Evolutionary conservation across 2,329 filamentous ascomycete genomes (phyloP), one percentile per base, ranked within the genome.

Genomic region (Biscogniauxia sp.): DNA sequence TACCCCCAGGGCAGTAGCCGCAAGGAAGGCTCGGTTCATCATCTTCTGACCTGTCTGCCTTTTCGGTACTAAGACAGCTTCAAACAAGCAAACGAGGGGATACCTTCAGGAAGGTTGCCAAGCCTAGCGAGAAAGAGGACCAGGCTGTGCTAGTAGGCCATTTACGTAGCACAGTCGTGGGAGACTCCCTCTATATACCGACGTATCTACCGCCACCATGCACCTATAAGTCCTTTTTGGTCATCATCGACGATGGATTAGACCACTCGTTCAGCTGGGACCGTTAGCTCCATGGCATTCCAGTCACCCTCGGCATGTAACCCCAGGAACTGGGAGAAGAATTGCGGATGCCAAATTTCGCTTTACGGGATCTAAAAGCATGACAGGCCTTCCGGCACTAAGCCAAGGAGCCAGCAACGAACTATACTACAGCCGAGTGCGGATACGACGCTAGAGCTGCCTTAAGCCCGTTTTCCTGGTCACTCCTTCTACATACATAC

Each of bases 1-100:
- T 3, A 63, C 62, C 13, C 37, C 64, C 11, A 71, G 50, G 17
- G 62, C 62, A 15, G 61, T 56, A 28, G 64, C 61, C 52, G 62
- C 59, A 6, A 66, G 58, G 19, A 67, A 49, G 23, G 55, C 54
- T 51, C 45, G 63, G 26, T 55, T 62, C 54, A 68, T 59, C 19
- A 61, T 60, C 51, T 66, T 72, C 20, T 32, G 63, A 52, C 50
- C 45, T 20, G 61, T 58, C 25, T 32, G 17, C 37, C 11, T n/a
- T 45, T 5, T n/a, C 3, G 37, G 17, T 11, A 45, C 37, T 45
- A 32, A 13, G 37, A 45, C 2, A 45, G 37, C 37, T 45, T 45
- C 15, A 17, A n/a, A 13, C 37, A 45, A 13, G 17, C 4, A 45
- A n/a, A n/a, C 37, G 11, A 11, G 17, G 5, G 19, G 25, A 20